Percentiles rank a stretch among this genome's conserved stretches.
phyloP scores from a whole-genome alignment of 306 rosid genomes.

The Quercus gilva region DNA sequence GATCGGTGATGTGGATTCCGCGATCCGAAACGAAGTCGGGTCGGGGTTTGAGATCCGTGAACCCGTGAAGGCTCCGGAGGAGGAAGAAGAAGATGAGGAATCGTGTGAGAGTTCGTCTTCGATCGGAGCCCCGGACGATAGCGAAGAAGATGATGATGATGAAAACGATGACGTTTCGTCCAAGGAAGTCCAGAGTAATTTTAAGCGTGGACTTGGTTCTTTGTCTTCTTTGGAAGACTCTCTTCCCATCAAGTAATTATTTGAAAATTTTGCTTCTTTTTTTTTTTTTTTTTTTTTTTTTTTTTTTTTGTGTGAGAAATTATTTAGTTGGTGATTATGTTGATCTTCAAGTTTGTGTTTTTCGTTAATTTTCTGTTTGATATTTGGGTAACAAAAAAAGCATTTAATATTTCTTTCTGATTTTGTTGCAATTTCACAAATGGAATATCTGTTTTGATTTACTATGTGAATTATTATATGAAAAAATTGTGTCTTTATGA shows the following conservation, averaged over 20 bases:
- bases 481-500: background rate
- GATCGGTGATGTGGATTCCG: conserved; percentile 1
- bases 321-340: background rate
- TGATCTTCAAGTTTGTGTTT: no score
- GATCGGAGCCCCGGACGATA: conserved; percentile 77
- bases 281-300: background rate
- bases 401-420: no score
- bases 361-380: no score
- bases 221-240: conserved; percentile 66
- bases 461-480: no score
- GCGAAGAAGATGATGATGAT: conserved; percentile 26
- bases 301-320: background rate
- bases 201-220: conserved; percentile 43
- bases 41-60: conserved; percentile 9
- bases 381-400: no score
- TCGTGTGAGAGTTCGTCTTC: conserved; percentile 67
- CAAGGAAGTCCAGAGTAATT: conserved; percentile 56
- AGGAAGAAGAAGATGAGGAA: conserved; percentile 23
- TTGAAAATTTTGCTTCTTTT: background rate
- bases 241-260: conserved; percentile 83
- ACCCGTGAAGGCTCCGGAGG: conserved; percentile 19
- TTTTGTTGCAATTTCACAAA: no score
- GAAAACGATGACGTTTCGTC: conserved; percentile 39
- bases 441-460: no score
- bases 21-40: conserved; percentile 3